Conservation (phyloP, 768 basidiomycete species). For the Phylloporus scabripes region DNA sequence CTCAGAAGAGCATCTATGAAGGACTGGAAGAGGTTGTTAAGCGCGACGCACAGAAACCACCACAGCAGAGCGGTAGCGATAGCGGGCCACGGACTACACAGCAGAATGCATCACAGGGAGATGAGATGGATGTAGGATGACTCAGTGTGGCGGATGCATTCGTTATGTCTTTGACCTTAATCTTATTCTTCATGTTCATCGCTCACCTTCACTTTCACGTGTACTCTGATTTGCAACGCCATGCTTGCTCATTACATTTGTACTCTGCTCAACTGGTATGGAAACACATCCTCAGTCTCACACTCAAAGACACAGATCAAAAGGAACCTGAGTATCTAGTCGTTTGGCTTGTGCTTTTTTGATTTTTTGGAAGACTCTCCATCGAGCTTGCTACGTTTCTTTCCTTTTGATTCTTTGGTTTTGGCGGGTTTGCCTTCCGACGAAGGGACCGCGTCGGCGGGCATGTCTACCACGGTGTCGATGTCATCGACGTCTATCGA, state of each 20-base stretch:
- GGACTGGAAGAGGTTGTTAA: conserved; percentile 66
- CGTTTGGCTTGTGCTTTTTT: conserved; percentile 40
- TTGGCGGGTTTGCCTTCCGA: conserved; percentile 6
- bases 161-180: conserved; percentile 9
- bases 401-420: conserved; percentile 28
- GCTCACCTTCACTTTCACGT: conserved; percentile 19
- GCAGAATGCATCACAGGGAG: conserved; percentile 44
- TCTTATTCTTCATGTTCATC: conserved; percentile 28
- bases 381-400: conserved; percentile 43
- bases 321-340: conserved; percentile 3
- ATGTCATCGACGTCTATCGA: conserved; percentile 21
- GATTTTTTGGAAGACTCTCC: conserved; percentile 43
- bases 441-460: conserved; percentile 1
- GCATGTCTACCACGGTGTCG: conserved; percentile 22
- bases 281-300: neutral
- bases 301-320: neutral
- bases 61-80: conserved; percentile 18
- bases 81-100: conserved; percentile 27
- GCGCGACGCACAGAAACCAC: conserved; percentile 28
- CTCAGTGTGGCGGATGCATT: conserved; percentile 5
- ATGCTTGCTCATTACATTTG: conserved; percentile 20
- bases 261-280: conserved; percentile 13
- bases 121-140: conserved; percentile 70
- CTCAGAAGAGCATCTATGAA: conserved; percentile 65
- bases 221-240: conserved; percentile 21